Evolutionary conservation across 1,139 yeast species (phyloP), one percentile per base, ranked within the genome.

Genomic region (Tardiomyces depauwii): DNA sequence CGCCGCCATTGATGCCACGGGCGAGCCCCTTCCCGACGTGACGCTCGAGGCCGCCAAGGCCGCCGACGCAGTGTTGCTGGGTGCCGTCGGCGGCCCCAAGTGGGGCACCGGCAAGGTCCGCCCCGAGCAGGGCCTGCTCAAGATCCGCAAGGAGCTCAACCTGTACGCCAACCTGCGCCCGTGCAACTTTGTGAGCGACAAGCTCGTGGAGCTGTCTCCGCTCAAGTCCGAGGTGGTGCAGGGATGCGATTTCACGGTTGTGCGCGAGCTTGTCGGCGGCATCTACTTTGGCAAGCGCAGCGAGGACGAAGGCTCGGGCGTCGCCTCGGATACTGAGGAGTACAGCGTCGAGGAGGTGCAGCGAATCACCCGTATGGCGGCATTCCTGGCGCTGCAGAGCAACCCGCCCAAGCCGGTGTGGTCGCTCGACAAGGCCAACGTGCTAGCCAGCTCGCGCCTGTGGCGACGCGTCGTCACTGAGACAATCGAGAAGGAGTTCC

Each of bases 81-180:
- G 98, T 53, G 96, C 98, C 5, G 98, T 91, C 25, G 98, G 98
- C 53, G 98, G 98, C 27, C 98, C 98, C 50, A 91, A 91, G 68
- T 91, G 98, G 98, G 93, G 94, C 33, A 85, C 96, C 36, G 96
- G 69, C 42, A 60, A 76, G 14, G 96, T 91, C 44, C 81, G 98
- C 70, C 98, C 98, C 44, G 98, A 91, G 67, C 97, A 87, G 68
- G 98, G 98, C 50, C 76, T 91, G 57, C 76, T 91, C 55, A 77
- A 88, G 70, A 89, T 91, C 65, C 79, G 98, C 68, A 91, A 91
- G 67, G 98, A 87, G 65, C 77, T 91, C 64, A 86, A 84, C 65
- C 72, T 91, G 56, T 91, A 91, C 65, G 98, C 98, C 50, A 91
- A 91, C 67, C 75, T 91, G 66, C 81, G 98, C 66, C 98, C 98